Conservation (phyloP, 2,329 filamentous ascomycete genomes). For the Penicillium fuscoglaucum region DNA sequence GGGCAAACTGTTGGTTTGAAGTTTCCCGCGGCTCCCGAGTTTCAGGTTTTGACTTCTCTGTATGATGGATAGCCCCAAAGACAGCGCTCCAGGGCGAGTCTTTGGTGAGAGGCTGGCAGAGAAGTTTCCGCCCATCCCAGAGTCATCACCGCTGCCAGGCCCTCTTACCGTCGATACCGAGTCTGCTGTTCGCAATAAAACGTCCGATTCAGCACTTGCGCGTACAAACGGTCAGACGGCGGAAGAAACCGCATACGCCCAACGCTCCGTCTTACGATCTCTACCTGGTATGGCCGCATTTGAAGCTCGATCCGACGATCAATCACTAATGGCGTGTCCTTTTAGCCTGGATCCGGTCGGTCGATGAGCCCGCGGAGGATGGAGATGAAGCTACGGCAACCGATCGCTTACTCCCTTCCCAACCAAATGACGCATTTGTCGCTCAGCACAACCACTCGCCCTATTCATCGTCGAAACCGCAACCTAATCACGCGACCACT, state of each 20-base stretch:
- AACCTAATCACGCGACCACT: conserved; percentile 13
- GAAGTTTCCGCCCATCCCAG: conserved; percentile 19
- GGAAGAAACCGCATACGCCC: conserved; percentile 16
- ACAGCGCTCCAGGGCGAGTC: conserved; percentile 17
- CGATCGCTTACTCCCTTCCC: conserved; percentile 38
- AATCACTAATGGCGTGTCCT: conserved; percentile 9
- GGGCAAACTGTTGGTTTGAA: conserved; percentile 22
- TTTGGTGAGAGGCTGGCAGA: conserved; percentile 26
- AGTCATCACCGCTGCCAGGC: conserved; percentile 10
- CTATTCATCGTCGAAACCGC: conserved; percentile 30
- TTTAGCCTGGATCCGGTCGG: conserved; percentile 47
- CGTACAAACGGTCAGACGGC: conserved; percentile 20
- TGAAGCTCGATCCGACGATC: conserved; percentile 4
- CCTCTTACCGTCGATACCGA: conserved; percentile 25
- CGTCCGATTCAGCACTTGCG: conserved; percentile 23
- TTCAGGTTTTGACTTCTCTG: not conserved
- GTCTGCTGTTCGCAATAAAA: conserved; percentile 20
- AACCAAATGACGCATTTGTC: conserved; percentile 43
- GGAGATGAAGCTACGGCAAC: conserved; percentile 38
- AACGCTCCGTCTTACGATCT: conserved; percentile 31
- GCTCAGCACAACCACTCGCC: conserved; percentile 50
- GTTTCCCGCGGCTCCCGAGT: conserved; percentile 19
- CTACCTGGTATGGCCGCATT: conserved; percentile 37
- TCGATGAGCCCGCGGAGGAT: conserved; percentile 37
- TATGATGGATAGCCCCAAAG: conserved; percentile 24